Evolutionary conservation across 768 basidiomycete genomes (phyloP), one percentile per base, ranked within the genome.

Genomic region (Mycena leptocephala): DNA sequence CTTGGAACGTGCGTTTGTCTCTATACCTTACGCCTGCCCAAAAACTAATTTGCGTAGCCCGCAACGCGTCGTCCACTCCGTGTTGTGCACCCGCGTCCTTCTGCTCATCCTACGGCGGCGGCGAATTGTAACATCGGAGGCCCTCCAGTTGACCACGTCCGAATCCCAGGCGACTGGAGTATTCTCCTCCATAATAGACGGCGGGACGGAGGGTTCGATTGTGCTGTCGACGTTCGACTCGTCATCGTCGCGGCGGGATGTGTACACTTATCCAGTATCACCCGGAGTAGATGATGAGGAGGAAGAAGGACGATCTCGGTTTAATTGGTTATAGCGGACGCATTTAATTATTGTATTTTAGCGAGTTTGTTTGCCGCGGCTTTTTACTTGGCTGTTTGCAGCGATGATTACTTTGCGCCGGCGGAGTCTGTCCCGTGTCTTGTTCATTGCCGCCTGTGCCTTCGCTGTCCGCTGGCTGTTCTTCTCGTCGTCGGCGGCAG

Each of bases 381-480:
- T 48, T 35, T 13, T 37, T 32, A 18, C 33, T 16, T 24, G 33
- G n/a, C 28, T 33, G n/a, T 63, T 32, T 51, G 48, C 61, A 26
- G 46, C 67, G n/a, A 77, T 77, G 76, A 70, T 89, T 64, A 79
- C 85, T 74, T 71, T 91, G 39, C 91, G 92, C 66, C 87, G 91
- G 35, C 87, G 90, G 37, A 90, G 84, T 72, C 81, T 92, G 35
- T 85, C 88, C 39, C 89, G 90, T 58, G 76, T 89, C 51, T 76
- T 85, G 56, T 79, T 89, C 74, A 75, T 89, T 70, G 72, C 85
- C 64, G 79, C 81, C 66, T 66, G 83, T 39, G 81, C 80, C 56
- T 78, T 89, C 73, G 81, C 86, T 80, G 70, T 89, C 75, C 86
- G 86, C 55, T 78, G 87, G 63, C 73, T 87, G 46, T 84, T 88